Evolutionary conservation across 768 basidiomycete genomes (phyloP).

Genomic region (Boletellus emodensis): DNA sequence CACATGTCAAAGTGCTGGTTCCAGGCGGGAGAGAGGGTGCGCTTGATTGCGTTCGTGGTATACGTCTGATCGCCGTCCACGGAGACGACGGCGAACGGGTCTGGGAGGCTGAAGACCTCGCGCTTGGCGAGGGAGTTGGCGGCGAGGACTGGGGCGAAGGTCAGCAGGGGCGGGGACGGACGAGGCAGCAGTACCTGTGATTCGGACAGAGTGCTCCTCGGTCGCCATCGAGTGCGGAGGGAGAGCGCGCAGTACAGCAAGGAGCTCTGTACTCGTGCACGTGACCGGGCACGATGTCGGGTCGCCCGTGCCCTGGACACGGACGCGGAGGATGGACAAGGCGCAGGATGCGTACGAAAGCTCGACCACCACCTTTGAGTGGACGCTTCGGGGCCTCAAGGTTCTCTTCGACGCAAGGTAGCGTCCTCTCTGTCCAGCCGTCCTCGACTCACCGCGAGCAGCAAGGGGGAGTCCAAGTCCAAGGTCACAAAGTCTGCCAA

Average conservation of each 20-base stretch:
- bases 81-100: slow-evolving; percentile 85
- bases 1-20: slow-evolving; percentile 85
- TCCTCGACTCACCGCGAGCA: slow-evolving; percentile 15
- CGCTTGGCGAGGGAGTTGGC: slow-evolving; percentile 73
- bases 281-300: slow-evolving; percentile 4
- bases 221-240: slow-evolving; percentile 17
- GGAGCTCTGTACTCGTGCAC: neutral
- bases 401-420: slow-evolving; percentile 70
- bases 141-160: slow-evolving; percentile 55
- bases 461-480: slow-evolving; percentile 73
- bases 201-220: slow-evolving; percentile 17
- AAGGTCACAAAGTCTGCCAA: slow-evolving; percentile 71
- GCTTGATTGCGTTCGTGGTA: slow-evolving; percentile 70
- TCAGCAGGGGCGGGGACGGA: neutral
- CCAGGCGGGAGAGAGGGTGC: slow-evolving; percentile 71
- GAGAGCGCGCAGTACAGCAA: neutral
- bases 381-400: slow-evolving; percentile 70
- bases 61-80: slow-evolving; percentile 82
- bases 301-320: too few relatives aligned
- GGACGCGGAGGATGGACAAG: slow-evolving; percentile 26
- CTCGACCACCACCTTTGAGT: slow-evolving; percentile 63
- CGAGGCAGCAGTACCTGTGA: slow-evolving; percentile 16
- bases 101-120: slow-evolving; percentile 76
- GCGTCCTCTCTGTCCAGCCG: neutral
- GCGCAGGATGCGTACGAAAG: slow-evolving; percentile 45